phyloP scores from a whole-genome alignment of 352 stramenopile species.

The Globisporangium irregulare region DNA sequence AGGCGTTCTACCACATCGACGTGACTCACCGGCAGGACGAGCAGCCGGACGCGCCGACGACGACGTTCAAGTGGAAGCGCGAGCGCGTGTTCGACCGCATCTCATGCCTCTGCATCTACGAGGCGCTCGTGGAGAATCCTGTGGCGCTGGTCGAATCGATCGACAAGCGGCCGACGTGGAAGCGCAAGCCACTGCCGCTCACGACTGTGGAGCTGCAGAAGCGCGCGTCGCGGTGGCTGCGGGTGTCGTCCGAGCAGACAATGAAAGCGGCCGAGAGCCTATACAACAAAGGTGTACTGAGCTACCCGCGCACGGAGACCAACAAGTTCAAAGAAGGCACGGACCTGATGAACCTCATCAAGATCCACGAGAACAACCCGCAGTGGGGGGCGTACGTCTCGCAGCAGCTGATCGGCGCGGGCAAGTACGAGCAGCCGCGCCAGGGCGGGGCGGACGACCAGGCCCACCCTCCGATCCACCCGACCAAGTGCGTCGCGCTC shows the following conservation, averaged over 20 bases:
- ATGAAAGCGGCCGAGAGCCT: conserved; percentile 96
- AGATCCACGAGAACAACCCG: conserved; percentile 63
- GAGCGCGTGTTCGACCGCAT: conserved; percentile 95
- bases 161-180: conserved; percentile 85
- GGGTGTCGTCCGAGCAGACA: conserved; percentile 94
- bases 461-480: conserved; percentile 98
- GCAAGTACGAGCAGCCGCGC: conserved; percentile 83
- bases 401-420: conserved; percentile 44
- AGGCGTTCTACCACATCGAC: conserved; percentile 96
- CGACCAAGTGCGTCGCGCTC: conserved; percentile 92
- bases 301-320: conserved; percentile 99
- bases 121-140: conserved; percentile 62
- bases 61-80: conserved; percentile 96
- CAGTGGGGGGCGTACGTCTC: conserved; percentile 82
- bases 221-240: conserved; percentile 92
- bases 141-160: conserved; percentile 63
- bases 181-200: conserved; percentile 95
- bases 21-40: conserved; percentile 71
- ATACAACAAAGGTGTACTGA: conserved; percentile 98
- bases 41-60: conserved; percentile 51
- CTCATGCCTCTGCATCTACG: conserved; percentile 91
- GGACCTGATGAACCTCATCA: conserved; percentile 83
- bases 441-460: conserved; percentile 94
- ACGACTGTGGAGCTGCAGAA: conserved; percentile 99
- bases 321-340: conserved; percentile 96